Evolutionary conservation across 441 rosid genomes (phyloP).

Genomic region (Brassica balearica): DNA sequence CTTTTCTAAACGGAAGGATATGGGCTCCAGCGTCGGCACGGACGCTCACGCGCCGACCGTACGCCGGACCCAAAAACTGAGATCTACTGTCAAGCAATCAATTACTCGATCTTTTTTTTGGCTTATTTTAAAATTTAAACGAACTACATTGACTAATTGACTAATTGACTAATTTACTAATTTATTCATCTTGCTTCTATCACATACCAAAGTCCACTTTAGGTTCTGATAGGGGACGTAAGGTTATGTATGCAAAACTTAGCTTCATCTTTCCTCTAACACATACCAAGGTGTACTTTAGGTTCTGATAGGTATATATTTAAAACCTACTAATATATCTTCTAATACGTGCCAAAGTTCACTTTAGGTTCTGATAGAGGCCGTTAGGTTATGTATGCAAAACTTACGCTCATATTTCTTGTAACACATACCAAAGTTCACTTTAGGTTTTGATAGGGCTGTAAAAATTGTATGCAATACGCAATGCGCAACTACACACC

Average conservation of each 20-base stretch:
- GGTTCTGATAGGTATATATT: not conserved
- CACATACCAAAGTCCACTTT: not conserved
- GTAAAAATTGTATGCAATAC: not conserved
- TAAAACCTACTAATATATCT: not conserved
- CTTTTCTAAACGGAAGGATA: too few species aligned
- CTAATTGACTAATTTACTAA: not conserved
- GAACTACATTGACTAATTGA: not conserved
- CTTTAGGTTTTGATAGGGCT: not conserved
- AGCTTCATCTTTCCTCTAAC: not conserved
- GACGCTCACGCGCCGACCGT: too few species aligned
- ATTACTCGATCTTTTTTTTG: not conserved
- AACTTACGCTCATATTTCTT: not conserved
- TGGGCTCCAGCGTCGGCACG: too few species aligned
- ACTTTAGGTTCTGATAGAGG: not conserved
- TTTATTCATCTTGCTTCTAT: not conserved
- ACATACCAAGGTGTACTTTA: not conserved
- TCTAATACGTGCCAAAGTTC: not conserved
- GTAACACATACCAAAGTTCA: not conserved
- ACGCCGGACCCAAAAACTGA: too few species aligned
- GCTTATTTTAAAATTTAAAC: not conserved
- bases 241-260: not conserved
- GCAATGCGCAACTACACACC: not conserved
- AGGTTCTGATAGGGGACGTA: not conserved
- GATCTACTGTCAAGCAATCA: too few species aligned
- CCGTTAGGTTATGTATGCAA: not conserved